These are phyloP conservation scores for Sugiyamaella mastotermitis DNA, from an alignment of 805 yeast genomes.

Conservation along the genomic window DNA sequence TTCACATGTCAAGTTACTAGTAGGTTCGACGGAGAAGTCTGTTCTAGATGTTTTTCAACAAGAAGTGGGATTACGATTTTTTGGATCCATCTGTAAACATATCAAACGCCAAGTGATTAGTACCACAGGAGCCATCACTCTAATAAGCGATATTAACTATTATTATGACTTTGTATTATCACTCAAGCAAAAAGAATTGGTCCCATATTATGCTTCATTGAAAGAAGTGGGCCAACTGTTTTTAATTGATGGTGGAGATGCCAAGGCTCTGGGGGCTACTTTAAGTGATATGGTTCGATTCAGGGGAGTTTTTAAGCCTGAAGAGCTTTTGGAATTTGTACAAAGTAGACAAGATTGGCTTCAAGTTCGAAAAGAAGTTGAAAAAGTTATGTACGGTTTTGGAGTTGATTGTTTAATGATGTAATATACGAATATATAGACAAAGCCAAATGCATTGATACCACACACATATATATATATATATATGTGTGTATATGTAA, in stretches of 20 bases:
- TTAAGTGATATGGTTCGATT: constrained; percentile 79
- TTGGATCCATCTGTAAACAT: constrained; percentile 66
- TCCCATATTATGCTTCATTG: constrained; percentile 71
- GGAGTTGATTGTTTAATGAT: constrained; percentile 64
- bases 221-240: constrained; percentile 82
- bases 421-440: not conserved
- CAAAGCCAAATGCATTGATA: not conserved
- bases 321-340: constrained; percentile 89
- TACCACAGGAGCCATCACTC: constrained; percentile 71
- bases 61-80: constrained; percentile 85
- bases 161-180: constrained; percentile 62
- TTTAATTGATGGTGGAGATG: constrained; percentile 63
- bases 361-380: constrained; percentile 68
- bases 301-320: constrained; percentile 85
- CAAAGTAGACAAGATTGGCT: constrained; percentile 87
- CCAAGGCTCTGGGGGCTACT: constrained; percentile 77
- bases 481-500: constrained; percentile 1
- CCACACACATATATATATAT: not conserved
- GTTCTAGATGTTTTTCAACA: constrained; percentile 90
- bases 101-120: constrained; percentile 70
- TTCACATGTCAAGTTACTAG: constrained; percentile 65
- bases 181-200: constrained; percentile 49
- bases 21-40: constrained; percentile 79
- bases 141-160: constrained; percentile 75
- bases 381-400: constrained; percentile 90